Percentiles rank a stretch among this genome's conserved stretches.
These are phyloP conservation scores for Pichia heedii DNA, from an alignment of 805 yeast genomes.

Conservation along the genomic window DNA sequence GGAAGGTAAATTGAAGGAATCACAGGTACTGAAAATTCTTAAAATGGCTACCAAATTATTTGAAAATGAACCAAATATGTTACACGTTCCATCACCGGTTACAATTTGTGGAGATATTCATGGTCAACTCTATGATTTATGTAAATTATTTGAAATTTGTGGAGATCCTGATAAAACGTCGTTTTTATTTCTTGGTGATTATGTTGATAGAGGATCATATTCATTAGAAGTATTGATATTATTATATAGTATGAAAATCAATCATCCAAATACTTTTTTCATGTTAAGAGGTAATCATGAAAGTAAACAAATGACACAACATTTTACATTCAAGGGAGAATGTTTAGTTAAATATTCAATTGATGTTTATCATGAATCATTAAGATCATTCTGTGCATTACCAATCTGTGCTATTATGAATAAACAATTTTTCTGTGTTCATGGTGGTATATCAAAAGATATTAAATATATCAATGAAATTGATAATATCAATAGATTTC, in stretches of 20 bases:
- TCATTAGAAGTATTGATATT: conserved; percentile 76
- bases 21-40: conserved; percentile 63
- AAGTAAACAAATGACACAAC: conserved; percentile 84
- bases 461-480: conserved; percentile 62
- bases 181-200: conserved; percentile 84
- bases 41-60: conserved; percentile 55
- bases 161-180: conserved; percentile 74
- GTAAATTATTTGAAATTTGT: conserved; percentile 88
- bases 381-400: conserved; percentile 72
- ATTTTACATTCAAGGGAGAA: conserved; percentile 87
- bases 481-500: conserved; percentile 62
- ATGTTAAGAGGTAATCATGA: conserved; percentile 93
- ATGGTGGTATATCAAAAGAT: conserved; percentile 92
- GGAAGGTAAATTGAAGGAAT: conserved; percentile 72
- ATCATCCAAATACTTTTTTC: conserved; percentile 65
- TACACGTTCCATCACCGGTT: conserved; percentile 82
- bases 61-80: conserved; percentile 64
- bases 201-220: conserved; percentile 90
- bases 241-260: conserved; percentile 70
- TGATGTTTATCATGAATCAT: conserved; percentile 60
- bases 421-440: conserved; percentile 90
- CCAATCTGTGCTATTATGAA: conserved; percentile 94
- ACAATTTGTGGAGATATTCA: conserved; percentile 97
- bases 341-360: conserved; percentile 75
- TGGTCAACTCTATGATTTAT: conserved; percentile 86